A percentile compares a stretch with the other conserved stretches of the same genome.
Conservation (phyloP, 1,284 basidiomycete genomes). For the Lignosus rhinocerotis region DNA sequence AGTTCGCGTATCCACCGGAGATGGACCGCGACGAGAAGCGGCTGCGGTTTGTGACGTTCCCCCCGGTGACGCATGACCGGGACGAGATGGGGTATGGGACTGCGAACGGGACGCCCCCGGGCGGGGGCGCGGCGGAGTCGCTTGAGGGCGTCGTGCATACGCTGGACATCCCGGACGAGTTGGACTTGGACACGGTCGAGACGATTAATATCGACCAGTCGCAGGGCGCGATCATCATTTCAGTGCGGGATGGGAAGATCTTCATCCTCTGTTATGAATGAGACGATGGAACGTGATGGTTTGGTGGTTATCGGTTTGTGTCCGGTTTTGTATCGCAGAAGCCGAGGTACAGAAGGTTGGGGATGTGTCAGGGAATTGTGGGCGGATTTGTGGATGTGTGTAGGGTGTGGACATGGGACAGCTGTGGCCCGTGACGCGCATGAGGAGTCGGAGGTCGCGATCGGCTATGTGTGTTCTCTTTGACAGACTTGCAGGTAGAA, state of each 20-base stretch:
- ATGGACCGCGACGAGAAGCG: constrained; percentile 42
- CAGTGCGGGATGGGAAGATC: constrained; percentile 65
- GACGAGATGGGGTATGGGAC: constrained; percentile 19
- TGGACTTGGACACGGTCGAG: constrained; percentile 64
- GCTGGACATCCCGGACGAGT: constrained; percentile 60
- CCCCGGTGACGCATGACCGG: constrained; percentile 42
- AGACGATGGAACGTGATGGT: constrained; percentile 1
- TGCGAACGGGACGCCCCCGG: background rate
- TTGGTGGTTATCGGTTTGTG: background rate
- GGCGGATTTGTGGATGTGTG: background rate
- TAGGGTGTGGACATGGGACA: background rate
- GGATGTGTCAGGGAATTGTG: background rate
- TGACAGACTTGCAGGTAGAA: constrained; percentile 12
- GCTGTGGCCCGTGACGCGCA: background rate
- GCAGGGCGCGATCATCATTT: constrained; percentile 72
- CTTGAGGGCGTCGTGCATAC: constrained; percentile 55
- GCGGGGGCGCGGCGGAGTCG: constrained; percentile 18
- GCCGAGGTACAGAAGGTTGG: background rate
- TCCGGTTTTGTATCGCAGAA: background rate
- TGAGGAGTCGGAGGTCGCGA: background rate
- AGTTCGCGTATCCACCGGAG: constrained; percentile 45
- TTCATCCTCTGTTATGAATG: constrained; percentile 72
- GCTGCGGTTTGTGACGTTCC: constrained; percentile 69
- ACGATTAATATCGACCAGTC: constrained; percentile 77
- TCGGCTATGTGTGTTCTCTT: constrained; percentile 2